Base-by-base conservation (phyloP, 2,329 filamentous ascomycete genomes). In the Cadophora sp. region DNA sequence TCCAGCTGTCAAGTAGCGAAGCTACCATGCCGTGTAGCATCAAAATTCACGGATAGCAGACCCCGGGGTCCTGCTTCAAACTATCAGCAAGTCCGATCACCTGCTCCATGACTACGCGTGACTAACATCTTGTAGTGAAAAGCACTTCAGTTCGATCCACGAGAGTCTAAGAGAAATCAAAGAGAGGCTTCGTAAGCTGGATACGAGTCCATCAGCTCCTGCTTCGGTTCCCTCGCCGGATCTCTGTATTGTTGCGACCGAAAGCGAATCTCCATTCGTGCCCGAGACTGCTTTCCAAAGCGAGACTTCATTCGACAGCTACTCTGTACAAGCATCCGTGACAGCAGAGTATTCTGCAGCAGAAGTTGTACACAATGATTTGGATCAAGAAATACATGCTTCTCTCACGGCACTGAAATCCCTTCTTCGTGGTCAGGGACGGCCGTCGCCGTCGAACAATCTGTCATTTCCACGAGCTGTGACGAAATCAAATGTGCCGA, bases 1-100 rank as follows among this genome's bases (percentile, higher is more conserved):
- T 70, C 69, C 14, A 70, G 67, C 55, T 70, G 69, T 62, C 66
- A 56, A 50, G 67, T 67, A 40, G 69, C 64, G 14, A 68, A 68
- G 22, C 27, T 70, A 26, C 60, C 59, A 40, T 70, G 69, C 26
- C 31, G 69, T 46, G 46, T 43, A 14, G 40, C 60, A 51, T 56
- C 64, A 19, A 62, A 27, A 59, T 12, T 22, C 19, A 26, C 40
- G n/a, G 61, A 40, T n/a, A 63, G 29, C 14, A 51, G 29, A 12
- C 22, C 31, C 16, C 62, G 53, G 16, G 34, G 62, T 51, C 37
- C 68, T 53, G 24, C 37, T 58, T 26, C 46, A 12, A 64, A 11
- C 8, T 62, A 58, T 4, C 55, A 29, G 56, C 46, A 40, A 62
- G 60, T 48, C 26, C 27, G 12, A 29, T 53, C 24, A 27, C 7